These are phyloP conservation scores for Wilcoxina mikolae DNA, from an alignment of 495 filamentous ascomycete species.

Conservation along the genomic window DNA sequence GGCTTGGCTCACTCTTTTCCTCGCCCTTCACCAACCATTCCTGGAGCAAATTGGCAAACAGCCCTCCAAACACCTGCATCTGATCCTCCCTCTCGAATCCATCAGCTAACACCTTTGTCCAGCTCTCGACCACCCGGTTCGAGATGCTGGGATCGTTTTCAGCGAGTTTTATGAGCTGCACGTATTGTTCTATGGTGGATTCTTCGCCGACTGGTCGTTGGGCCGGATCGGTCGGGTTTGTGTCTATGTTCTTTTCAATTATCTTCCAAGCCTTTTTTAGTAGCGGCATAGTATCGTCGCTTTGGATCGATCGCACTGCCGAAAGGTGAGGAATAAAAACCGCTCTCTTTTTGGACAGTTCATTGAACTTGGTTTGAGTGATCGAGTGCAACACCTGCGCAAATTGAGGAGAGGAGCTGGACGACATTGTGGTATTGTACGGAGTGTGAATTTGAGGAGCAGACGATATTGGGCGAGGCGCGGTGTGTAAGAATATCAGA, in stretches of 20 bases:
- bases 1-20: constrained; percentile 15
- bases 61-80: constrained; percentile 43
- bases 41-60: constrained; percentile 33
- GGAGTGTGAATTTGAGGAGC: too few species aligned
- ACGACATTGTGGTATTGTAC: too few species aligned
- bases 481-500: too few species aligned
- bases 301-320: constrained; percentile 6
- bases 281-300: constrained; percentile 24
- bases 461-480: too few species aligned
- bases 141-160: neutral
- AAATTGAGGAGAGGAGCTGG: neutral
- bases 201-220: constrained; percentile 25
- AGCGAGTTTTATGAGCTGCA: neutral
- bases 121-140: constrained; percentile 10
- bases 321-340: constrained; percentile 35
- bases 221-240: constrained; percentile 16
- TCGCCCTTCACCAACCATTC: constrained; percentile 11
- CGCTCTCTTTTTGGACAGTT: constrained; percentile 44
- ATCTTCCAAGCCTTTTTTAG: constrained; percentile 31
- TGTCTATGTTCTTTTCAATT: constrained; percentile 29
- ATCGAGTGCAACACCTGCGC: constrained; percentile 49
- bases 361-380: constrained; percentile 48
- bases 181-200: neutral
- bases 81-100: constrained; percentile 36
- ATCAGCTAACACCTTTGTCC: constrained; percentile 37